A percentile compares a stretch with the other conserved stretches of the same genome.
phyloP scores from a whole-genome alignment of 2,329 filamentous ascomycete genomes.

The Cladosporium sp. region DNA sequence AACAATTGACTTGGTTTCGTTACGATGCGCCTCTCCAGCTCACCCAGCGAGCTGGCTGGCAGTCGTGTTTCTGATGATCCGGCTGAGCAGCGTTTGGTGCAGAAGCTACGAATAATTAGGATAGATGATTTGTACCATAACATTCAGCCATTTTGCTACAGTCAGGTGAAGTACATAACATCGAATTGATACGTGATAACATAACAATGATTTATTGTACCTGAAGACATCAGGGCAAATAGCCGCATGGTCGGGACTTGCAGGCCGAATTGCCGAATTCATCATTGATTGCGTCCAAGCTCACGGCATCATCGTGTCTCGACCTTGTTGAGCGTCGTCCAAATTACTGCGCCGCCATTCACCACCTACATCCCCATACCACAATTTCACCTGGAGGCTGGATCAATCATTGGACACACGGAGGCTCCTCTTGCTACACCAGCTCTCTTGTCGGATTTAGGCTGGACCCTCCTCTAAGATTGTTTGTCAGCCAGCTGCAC shows the following conservation, averaged over 20 bases:
- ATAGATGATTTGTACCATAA: constrained; percentile 20
- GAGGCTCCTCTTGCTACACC: neutral
- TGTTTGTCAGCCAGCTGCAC: neutral
- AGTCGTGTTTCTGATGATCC: neutral
- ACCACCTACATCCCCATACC: neutral
- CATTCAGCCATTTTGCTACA: neutral
- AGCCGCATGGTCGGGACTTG: neutral
- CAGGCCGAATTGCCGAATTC: constrained; percentile 3
- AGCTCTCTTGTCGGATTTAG: neutral
- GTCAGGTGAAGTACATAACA: neutral
- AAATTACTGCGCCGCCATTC: neutral
- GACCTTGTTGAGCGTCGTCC: neutral
- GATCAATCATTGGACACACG: constrained; percentile 1
- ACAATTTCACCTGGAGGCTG: neutral
- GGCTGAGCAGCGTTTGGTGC: neutral
- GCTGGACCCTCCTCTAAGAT: neutral
- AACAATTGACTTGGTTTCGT: neutral
- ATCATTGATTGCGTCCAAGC: constrained; percentile 5
- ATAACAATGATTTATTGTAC: neutral
- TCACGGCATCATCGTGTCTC: constrained; percentile 4
- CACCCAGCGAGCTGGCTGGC: constrained; percentile 16
- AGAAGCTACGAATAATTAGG: neutral
- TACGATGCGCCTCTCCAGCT: constrained; percentile 8
- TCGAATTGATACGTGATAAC: neutral
- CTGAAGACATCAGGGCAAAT: neutral